Evolutionary conservation across 1,139 yeast species (phyloP).

Genomic region (Zhuliangozyma parablackwelliae): DNA sequence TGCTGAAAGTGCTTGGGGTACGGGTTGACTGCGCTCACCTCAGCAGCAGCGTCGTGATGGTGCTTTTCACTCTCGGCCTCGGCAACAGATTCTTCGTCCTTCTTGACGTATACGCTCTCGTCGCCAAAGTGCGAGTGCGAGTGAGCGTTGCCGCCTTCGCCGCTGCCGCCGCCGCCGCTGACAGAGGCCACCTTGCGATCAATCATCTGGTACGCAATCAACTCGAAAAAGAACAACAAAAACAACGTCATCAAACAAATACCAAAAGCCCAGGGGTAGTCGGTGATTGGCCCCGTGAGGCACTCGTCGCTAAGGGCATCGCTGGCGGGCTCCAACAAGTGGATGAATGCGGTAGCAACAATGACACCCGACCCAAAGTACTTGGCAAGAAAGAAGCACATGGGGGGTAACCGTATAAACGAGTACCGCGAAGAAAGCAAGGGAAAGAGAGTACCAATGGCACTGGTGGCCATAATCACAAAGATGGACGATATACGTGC

Average conservation of each 20-base stretch:
- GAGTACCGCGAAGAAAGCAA: slow-evolving; percentile 52
- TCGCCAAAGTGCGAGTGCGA: slow-evolving; percentile 52
- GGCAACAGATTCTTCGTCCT: slow-evolving; percentile 13
- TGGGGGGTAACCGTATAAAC: slow-evolving; percentile 48
- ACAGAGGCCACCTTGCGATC: slow-evolving; percentile 27
- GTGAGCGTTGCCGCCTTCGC: slow-evolving; percentile 32
- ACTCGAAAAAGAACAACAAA: slow-evolving; percentile 49
- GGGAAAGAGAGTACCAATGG: slow-evolving; percentile 59
- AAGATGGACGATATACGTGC: slow-evolving; percentile 73
- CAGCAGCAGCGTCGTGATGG: slow-evolving; percentile 17
- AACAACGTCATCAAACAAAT: slow-evolving; percentile 37
- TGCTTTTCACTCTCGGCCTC: slow-evolving; percentile 13
- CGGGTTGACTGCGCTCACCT: slow-evolving; percentile 10
- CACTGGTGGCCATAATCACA: slow-evolving; percentile 57
- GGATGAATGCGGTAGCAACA: slow-evolving; percentile 84
- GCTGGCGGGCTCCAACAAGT: slow-evolving; percentile 74
- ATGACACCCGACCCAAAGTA: slow-evolving; percentile 93
- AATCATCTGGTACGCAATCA: slow-evolving; percentile 49
- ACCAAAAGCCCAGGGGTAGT: slow-evolving; percentile 41
- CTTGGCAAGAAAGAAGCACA: slow-evolving; percentile 69
- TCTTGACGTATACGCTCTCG: slow-evolving; percentile 24
- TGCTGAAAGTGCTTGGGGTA: slow-evolving; percentile 47
- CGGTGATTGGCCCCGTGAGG: slow-evolving; percentile 30
- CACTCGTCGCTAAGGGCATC: slow-evolving; percentile 37
- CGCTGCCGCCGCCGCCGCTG: slow-evolving; percentile 3